Evolutionary conservation across 192 early-diverging fungal genomes (phyloP).

Genomic region (Coemansia sp.): DNA sequence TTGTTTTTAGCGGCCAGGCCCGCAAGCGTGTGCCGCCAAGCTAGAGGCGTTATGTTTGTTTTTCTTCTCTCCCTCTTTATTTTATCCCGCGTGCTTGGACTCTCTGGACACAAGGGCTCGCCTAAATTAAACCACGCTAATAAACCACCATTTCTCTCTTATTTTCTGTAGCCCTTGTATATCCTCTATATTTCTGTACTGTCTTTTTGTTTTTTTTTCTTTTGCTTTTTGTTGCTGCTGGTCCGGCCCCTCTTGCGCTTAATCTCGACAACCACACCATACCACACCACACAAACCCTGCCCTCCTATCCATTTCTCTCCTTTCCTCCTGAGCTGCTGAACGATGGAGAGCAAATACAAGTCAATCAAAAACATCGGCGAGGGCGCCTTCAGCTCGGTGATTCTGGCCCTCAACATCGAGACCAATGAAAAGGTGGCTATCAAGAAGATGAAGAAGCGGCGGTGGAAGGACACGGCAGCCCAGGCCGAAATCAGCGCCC

Average conservation of each 20-base stretch:
- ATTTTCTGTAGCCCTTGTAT: too few relatives aligned
- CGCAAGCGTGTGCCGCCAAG: too few relatives aligned
- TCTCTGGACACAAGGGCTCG: too few relatives aligned
- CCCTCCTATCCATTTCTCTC: too few relatives aligned
- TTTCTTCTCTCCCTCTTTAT: too few relatives aligned
- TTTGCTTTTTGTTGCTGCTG: neutral
- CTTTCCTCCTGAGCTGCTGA: too few relatives aligned
- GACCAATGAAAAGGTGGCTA: conserved; percentile 50
- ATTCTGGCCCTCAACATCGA: conserved; percentile 44
- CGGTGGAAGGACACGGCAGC: conserved; percentile 56
- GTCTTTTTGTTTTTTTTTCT: neutral
- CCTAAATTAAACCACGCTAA: too few relatives aligned
- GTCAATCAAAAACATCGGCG: conserved; percentile 47
- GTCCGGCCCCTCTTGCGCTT: neutral
- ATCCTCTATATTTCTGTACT: neutral
- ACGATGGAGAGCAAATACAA: conserved; percentile 52
- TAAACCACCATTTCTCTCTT: too few relatives aligned
- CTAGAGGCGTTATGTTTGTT: too few relatives aligned
- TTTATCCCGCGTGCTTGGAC: too few relatives aligned
- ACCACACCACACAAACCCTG: neutral
- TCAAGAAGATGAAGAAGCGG: conserved; percentile 58
- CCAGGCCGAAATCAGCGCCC: conserved; percentile 44
- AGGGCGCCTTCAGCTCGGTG: conserved; percentile 55
- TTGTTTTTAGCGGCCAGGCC: too few relatives aligned
- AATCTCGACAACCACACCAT: neutral